Evolutionary conservation across 2,329 filamentous ascomycete genomes (phyloP).

Genomic region (Neocatenulostroma microsporum): DNA sequence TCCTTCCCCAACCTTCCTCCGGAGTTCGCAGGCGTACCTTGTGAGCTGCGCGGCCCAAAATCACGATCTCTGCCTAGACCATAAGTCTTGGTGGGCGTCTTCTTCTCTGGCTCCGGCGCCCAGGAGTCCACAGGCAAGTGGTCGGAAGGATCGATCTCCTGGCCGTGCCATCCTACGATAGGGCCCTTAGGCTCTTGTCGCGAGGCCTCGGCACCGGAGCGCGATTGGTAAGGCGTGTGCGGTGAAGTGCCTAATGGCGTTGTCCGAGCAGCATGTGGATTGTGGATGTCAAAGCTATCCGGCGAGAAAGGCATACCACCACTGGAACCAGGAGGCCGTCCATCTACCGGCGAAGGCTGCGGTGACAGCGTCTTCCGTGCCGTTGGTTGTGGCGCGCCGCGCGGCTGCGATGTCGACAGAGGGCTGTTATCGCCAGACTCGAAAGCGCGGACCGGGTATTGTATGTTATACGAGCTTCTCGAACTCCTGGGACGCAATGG

Average conservation of each 20-base stretch:
- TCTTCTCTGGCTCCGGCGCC: constrained; percentile 67
- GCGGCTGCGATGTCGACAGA: constrained; percentile 23
- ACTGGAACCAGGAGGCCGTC: constrained; percentile 12
- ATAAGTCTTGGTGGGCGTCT: constrained; percentile 33
- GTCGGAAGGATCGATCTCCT: constrained; percentile 72
- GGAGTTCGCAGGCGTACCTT: constrained; percentile 8
- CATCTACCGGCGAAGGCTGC: constrained; percentile 46
- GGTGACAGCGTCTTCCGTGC: constrained; percentile 62
- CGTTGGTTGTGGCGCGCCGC: constrained; percentile 30
- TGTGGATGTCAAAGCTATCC: constrained; percentile 66
- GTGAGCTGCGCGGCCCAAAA: constrained; percentile 24
- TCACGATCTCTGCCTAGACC: constrained; percentile 28
- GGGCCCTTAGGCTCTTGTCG: constrained; percentile 46
- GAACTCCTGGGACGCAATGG: constrained; percentile 11
- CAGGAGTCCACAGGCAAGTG: constrained; percentile 69
- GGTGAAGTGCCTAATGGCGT: constrained; percentile 13
- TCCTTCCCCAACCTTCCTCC: constrained; percentile 22
- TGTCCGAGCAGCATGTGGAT: constrained; percentile 41
- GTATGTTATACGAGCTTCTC: constrained; percentile 24
- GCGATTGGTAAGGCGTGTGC: constrained; percentile 21
- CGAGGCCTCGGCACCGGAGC: constrained; percentile 19
- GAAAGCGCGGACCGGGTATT: constrained; percentile 26
- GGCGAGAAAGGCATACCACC: constrained; percentile 65
- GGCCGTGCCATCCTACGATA: constrained; percentile 67
- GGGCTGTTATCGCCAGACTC: constrained; percentile 35